A percentile compares a stretch with the other conserved stretches of the same genome.
Evolutionary conservation across 2,329 filamentous ascomycete species (phyloP).

Genomic region (Penicillium sp.): DNA sequence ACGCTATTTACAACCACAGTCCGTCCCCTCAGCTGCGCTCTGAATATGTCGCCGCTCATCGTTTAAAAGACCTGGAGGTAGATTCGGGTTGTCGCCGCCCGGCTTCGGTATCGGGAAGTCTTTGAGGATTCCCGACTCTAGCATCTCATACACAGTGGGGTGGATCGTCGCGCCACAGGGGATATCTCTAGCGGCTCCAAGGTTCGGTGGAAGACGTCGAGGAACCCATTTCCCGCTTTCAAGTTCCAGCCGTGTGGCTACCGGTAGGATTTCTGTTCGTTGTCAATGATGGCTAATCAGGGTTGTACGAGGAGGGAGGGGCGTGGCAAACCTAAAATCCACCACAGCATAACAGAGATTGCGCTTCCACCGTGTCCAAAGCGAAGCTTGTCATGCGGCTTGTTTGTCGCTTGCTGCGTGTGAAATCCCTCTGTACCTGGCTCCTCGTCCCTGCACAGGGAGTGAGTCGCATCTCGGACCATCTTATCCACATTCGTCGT

Average conservation of each 20-base stretch:
- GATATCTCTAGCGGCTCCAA: constrained; percentile 40
- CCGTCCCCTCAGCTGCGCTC: neutral
- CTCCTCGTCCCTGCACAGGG: constrained; percentile 19
- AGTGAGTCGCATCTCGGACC: constrained; percentile 15
- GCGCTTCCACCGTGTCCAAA: constrained; percentile 36
- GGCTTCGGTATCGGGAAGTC: constrained; percentile 21
- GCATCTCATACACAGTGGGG: constrained; percentile 34
- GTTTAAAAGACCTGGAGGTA: constrained; percentile 10
- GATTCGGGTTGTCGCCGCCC: constrained; percentile 20
- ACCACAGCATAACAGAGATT: constrained; percentile 39
- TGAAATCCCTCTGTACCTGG: constrained; percentile 20
- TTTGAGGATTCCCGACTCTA: constrained; percentile 28
- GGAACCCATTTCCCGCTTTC: constrained; percentile 42
- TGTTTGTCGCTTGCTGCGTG: constrained; percentile 25
- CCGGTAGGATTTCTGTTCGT: constrained; percentile 38
- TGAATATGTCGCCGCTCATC: constrained; percentile 1
- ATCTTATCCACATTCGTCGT: constrained; percentile 22
- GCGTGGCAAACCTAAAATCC: constrained; percentile 35
- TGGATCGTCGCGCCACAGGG: constrained; percentile 38
- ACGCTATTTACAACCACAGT: neutral
- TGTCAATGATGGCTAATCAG: neutral
- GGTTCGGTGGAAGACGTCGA: constrained; percentile 41
- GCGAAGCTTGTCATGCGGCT: constrained; percentile 40
- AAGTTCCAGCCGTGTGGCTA: constrained; percentile 43
- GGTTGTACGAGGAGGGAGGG: neutral